phyloP scores from a whole-genome alignment of 306 rosid genomes.

The Citrullus colocynthis region DNA sequence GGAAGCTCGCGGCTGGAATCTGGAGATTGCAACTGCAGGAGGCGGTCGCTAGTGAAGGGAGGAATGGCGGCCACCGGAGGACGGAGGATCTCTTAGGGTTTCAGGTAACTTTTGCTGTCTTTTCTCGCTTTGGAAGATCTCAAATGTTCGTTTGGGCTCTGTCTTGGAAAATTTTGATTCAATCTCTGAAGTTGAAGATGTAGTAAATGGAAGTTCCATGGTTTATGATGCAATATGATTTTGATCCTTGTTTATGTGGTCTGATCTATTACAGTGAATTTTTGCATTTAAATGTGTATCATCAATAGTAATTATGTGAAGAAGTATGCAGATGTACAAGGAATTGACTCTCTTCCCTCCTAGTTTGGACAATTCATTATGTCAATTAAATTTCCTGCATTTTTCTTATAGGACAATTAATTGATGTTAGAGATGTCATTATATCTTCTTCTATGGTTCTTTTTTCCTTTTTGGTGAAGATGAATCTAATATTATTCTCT shows the following conservation, averaged over 20 bases:
- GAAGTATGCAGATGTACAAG: neutral
- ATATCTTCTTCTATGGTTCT: neutral
- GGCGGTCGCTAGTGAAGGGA: constrained; percentile 15
- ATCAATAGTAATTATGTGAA: neutral
- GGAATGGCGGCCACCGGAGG: constrained; percentile 10
- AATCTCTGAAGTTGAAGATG: neutral
- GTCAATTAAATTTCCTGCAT: neutral
- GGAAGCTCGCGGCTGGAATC: constrained; percentile 78
- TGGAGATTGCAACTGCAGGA: constrained; percentile 83
- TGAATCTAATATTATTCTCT: neutral
- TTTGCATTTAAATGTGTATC: neutral
- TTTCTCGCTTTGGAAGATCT: neutral
- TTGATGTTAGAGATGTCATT: neutral
- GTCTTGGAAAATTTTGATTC: neutral
- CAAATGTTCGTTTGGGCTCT: neutral
- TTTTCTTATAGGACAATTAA: neutral
- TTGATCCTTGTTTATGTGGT: neutral
- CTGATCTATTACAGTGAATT: neutral
- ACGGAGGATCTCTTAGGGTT: constrained; percentile 30
- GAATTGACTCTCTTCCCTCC: neutral
- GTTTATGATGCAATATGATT: neutral
- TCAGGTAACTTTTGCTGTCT: constrained; percentile 32
- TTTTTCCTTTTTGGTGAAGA: neutral
- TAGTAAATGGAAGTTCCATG: neutral
- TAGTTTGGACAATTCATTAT: neutral